A percentile compares a stretch with the other conserved stretches of the same genome.
These are phyloP conservation scores for Apiotrichum gracile DNA, from an alignment of 1,284 basidiomycete genomes.

Conservation along the genomic window DNA sequence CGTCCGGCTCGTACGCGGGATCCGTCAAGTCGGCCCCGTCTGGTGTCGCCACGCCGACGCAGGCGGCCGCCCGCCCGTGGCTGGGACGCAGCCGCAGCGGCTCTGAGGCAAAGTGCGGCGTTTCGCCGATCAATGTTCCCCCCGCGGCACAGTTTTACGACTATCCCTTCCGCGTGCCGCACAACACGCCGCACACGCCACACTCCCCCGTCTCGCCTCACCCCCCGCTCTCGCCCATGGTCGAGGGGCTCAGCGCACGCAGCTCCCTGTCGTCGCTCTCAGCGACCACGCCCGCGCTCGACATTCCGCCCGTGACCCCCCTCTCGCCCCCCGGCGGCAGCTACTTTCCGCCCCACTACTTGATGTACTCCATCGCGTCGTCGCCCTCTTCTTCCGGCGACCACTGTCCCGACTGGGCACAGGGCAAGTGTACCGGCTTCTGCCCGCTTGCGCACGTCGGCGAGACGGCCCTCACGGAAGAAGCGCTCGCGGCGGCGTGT, in stretches of 20 bases:
- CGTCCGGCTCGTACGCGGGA: too few relatives aligned
- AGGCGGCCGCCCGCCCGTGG: too few relatives aligned
- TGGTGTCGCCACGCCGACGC: background rate
- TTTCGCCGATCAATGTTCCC: too few relatives aligned
- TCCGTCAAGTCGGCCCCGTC: too few relatives aligned
- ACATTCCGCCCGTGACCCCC: too few relatives aligned
- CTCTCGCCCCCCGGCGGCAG: too few relatives aligned
- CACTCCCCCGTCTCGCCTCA: too few relatives aligned
- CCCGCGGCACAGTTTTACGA: too few relatives aligned
- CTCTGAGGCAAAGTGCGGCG: too few relatives aligned
- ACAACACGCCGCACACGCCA: background rate
- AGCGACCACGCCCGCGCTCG: background rate
- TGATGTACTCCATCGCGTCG: background rate
- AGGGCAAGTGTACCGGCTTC: background rate
- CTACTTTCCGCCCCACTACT: background rate
- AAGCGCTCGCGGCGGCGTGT: constrained; percentile 14
- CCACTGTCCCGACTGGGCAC: constrained; percentile 9
- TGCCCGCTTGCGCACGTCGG: constrained; percentile 14
- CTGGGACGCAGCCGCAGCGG: too few relatives aligned
- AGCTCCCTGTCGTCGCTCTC: background rate
- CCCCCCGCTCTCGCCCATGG: too few relatives aligned
- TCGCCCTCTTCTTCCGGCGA: background rate
- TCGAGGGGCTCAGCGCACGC: background rate
- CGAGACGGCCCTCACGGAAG: constrained; percentile 23
- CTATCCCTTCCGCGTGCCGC: background rate